Conservation (phyloP, 1,284 basidiomycete species). For the Rhizoctonia solani region DNA sequence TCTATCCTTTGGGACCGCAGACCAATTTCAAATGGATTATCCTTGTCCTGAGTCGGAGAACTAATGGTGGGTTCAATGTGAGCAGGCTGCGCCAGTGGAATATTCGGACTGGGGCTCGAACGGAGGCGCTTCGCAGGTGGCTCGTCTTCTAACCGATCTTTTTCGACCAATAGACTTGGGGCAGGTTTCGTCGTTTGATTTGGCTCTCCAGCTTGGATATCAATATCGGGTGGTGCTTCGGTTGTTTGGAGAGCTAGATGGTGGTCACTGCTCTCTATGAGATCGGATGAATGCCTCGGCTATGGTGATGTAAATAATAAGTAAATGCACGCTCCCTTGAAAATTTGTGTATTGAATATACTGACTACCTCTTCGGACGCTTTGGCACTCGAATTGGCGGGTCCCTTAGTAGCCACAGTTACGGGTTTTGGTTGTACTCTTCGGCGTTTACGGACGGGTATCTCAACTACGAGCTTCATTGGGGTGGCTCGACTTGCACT, state of each 20-base stretch:
- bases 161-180: background rate
- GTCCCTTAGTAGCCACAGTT: background rate
- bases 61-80: background rate
- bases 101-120: background rate
- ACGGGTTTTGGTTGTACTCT: background rate
- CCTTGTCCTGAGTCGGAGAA: constrained; percentile 5
- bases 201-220: background rate
- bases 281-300: too few species aligned
- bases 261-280: too few species aligned
- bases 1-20: background rate
- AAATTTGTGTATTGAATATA: too few species aligned
- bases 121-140: constrained; percentile 3
- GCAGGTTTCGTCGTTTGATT: background rate
- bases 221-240: too few species aligned
- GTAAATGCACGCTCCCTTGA: too few species aligned
- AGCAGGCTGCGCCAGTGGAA: background rate
- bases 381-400: background rate
- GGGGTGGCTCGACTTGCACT: constrained; percentile 2
- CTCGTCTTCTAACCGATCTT: background rate
- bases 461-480: constrained; percentile 17
- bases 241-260: too few species aligned
- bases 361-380: background rate
- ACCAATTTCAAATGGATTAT: constrained; percentile 15
- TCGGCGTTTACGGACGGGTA: constrained; percentile 21
- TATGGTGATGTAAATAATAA: too few species aligned